Conservation (phyloP, 2,329 filamentous ascomycete genomes). For the Cyphellophora europaea region DNA sequence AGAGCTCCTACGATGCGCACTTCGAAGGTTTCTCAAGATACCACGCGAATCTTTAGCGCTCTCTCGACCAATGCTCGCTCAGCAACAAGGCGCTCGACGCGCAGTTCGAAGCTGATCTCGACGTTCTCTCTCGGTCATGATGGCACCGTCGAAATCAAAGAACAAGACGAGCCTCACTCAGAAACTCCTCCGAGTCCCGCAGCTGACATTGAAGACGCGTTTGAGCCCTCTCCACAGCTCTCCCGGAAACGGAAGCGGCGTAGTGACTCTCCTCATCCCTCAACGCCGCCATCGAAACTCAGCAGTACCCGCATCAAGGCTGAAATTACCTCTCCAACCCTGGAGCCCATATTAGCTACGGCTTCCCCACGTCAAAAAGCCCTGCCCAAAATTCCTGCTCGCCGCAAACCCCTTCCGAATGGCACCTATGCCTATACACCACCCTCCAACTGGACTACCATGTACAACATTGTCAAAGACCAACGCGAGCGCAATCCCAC, state of each 20-base stretch:
- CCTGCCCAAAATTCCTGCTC: slow-evolving; percentile 26
- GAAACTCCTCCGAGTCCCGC: slow-evolving; percentile 27
- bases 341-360: slow-evolving; percentile 27
- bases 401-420: slow-evolving; percentile 29
- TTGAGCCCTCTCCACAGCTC: slow-evolving; percentile 22
- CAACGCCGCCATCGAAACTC: slow-evolving; percentile 20
- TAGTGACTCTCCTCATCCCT: slow-evolving; percentile 21
- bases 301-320: slow-evolving; percentile 15
- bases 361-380: slow-evolving; percentile 19
- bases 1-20: slow-evolving; percentile 50
- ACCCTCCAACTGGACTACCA: slow-evolving; percentile 71
- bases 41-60: slow-evolving; percentile 45
- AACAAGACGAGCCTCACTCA: slow-evolving; percentile 22
- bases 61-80: slow-evolving; percentile 27
- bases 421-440: slow-evolving; percentile 37
- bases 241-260: slow-evolving; percentile 41
- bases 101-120: slow-evolving; percentile 27
- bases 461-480: slow-evolving; percentile 66
- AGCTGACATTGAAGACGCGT: slow-evolving; percentile 51
- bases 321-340: slow-evolving; percentile 11
- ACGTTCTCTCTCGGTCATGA: slow-evolving; percentile 34
- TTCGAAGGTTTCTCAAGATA: slow-evolving; percentile 50
- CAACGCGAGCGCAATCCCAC: slow-evolving; percentile 62
- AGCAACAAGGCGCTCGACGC: slow-evolving; percentile 38
- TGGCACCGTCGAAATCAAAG: slow-evolving; percentile 14